phyloP scores from a whole-genome alignment of 164 flowering plant species.

The Sedum album region DNA sequence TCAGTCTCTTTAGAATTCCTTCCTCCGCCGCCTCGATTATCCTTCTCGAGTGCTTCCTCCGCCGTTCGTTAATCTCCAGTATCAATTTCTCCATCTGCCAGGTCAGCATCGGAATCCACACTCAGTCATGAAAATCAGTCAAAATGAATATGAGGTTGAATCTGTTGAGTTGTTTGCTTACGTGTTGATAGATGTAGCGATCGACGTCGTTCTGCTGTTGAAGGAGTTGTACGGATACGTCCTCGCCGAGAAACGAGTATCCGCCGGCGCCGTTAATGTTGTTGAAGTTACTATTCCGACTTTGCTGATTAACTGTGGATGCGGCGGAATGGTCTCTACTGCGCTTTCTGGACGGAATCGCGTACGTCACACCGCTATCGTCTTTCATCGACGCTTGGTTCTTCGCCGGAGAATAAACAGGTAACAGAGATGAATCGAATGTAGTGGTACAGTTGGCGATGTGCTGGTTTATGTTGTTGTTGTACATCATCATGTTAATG shows the following conservation, averaged over 20 bases:
- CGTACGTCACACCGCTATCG: conserved; percentile 23
- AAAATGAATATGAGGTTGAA: not conserved
- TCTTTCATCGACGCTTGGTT: conserved; percentile 18
- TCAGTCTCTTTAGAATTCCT: conserved; percentile 36
- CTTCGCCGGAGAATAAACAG: not conserved
- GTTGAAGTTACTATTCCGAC: not conserved
- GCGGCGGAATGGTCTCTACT: conserved; percentile 16
- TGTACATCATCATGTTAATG: no score
- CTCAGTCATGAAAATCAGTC: not conserved
- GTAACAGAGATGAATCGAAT: no score
- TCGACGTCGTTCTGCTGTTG: conserved; percentile 63
- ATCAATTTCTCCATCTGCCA: conserved; percentile 55
- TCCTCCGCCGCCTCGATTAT: conserved; percentile 37
- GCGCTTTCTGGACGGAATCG: conserved; percentile 18
- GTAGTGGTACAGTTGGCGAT: no score
- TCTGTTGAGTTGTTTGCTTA: conserved; percentile 19
- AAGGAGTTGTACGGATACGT: conserved; percentile 42
- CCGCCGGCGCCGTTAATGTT: conserved; percentile 4
- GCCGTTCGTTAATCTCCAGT: conserved; percentile 39
- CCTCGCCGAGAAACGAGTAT: conserved; percentile 55
- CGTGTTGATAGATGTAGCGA: conserved; percentile 53
- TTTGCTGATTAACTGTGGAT: conserved; percentile 9
- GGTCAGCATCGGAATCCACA: not conserved
- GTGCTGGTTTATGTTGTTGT: no score
- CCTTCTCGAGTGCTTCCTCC: conserved; percentile 33